Base-by-base conservation (phyloP, 2,329 filamentous ascomycete species). In the Arachnomyces sp. region DNA sequence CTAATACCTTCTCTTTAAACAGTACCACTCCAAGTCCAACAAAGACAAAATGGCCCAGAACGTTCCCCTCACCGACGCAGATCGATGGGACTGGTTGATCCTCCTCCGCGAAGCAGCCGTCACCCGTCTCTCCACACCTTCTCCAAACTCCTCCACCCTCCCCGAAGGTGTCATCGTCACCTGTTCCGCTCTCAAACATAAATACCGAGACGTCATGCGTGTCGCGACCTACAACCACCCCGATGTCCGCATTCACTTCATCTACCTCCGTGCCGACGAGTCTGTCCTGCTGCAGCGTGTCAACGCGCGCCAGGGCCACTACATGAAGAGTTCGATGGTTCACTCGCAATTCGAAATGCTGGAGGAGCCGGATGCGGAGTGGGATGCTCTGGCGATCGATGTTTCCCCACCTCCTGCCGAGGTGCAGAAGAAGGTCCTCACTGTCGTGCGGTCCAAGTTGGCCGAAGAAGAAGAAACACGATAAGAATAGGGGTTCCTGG, bases 81-180 rank as follows among this genome's bases (percentile, higher is more conserved):
- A 98, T 66, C 84, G 92, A 48, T 96, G 92, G 92, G 90, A 95
- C 69, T 98, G 92, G 92, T 80, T 98, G 48, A 86, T 83, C 34
- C 72, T 73, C 9, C 74, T 92, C 11, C 84, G 86, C 47, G 77
- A 86, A 49, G 82, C 66, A 30, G 68, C 69, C 31, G 60, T 74
- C 42, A 74, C 74, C 2, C 71, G 72, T 15, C 78, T 68, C 18
- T 60, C 59, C 8, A 56, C 60, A 6, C 56, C 55, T 11, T 48
- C 54, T 21, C 31, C 45, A 3, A 59, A 59, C 44, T 66, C 70
- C 40, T 64, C 62, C 35, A 38, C 57, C 32, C 78, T 80, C 29
- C 72, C 76, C 13, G 67, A 74, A 21, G 83, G 87, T 36, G 92
- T 95, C n/a, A 86, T 98, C 36, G 77, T 98, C 45, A 95, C 92